Evolutionary conservation across 2,329 filamentous ascomycete genomes (phyloP), one percentile per base, ranked within the genome.

Genomic region (Hirsutella minnesotensis): DNA sequence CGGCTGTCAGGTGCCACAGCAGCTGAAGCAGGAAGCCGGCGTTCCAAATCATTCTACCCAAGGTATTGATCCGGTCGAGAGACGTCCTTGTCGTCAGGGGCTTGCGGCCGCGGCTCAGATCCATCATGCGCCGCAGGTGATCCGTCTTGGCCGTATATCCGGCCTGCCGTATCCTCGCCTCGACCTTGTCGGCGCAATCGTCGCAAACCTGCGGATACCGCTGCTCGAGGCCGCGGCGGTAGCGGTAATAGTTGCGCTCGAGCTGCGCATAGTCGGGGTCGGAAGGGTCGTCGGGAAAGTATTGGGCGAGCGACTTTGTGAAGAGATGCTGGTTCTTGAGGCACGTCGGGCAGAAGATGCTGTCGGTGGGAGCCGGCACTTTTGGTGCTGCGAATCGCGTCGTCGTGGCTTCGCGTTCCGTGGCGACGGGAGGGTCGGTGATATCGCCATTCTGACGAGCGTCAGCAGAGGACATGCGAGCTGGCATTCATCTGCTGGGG

Each of bases 141-240:
- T 94, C 86, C n/a, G 85, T 83, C 61, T 86, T 86, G 22, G 88
- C 88, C 27, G 80, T 83, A 57, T 94, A 94, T 9, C 77, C 81
- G 0, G 86, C 79, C 50, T 78, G 70, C 19, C 76, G 72, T 41
- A 95, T 79, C 47, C 79, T 75, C 30, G 73, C 67, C 48, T 82
- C 76, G 19, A 90, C 89, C 47, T 70, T 77, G 5, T 81, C 83
- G 49, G 85, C 83, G 61, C 92, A 98, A 38, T 77, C 69, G 48
- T 74, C 74, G 65, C 92, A 98, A 45, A 95, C 82, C 56, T 92
- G 87, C 1, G 92, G 92, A 56, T 95, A 96, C 40, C 83, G 76
- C 53, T 78, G 70, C 64, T 95, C 89, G 16, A 95, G 70, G 41
- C 80, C 72, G 47, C 70, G 72, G 47, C 81, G 80, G 59, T 84